These are phyloP conservation scores for Graphilbum sp. DNA, from an alignment of 2,329 filamentous ascomycete species.

Conservation along the genomic window DNA sequence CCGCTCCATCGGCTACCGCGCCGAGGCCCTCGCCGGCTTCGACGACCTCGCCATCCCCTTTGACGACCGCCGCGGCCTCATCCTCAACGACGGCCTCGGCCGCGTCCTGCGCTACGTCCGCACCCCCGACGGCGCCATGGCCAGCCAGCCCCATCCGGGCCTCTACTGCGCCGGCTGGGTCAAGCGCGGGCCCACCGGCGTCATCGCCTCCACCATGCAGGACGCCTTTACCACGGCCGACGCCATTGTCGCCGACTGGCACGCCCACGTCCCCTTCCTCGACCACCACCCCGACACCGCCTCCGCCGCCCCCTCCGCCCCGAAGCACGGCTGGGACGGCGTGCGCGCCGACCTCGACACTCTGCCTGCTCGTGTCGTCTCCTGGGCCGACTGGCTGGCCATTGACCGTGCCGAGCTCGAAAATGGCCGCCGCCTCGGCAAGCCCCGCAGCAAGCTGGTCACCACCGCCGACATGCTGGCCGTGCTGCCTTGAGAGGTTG, in stretches of 20 bases:
- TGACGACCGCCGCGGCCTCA: constrained; percentile 54
- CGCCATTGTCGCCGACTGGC: constrained; percentile 66
- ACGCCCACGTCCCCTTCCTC: constrained; percentile 24
- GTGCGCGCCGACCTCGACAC: constrained; percentile 44
- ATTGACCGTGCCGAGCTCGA: constrained; percentile 68
- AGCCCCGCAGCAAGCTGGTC: constrained; percentile 59
- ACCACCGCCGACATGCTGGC: constrained; percentile 40
- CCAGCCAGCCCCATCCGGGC: constrained; percentile 39
- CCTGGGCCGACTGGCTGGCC: constrained; percentile 69
- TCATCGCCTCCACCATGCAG: constrained; percentile 90
- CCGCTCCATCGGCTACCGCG: constrained; percentile 89
- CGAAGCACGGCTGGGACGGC: constrained; percentile 56
- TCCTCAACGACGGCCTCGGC: constrained; percentile 69
- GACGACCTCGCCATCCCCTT: constrained; percentile 61
- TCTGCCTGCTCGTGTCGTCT: constrained; percentile 39
- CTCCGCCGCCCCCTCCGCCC: too few species aligned
- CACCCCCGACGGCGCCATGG: constrained; percentile 17
- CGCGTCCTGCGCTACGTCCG: constrained; percentile 37
- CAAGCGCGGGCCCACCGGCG: constrained; percentile 83
- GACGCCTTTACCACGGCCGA: constrained; percentile 87
- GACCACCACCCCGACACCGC: neutral
- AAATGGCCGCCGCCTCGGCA: constrained; percentile 50
- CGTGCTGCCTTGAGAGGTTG: constrained; percentile 46
- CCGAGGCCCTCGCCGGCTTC: constrained; percentile 60
- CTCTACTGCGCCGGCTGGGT: constrained; percentile 95